These are phyloP conservation scores for Eucalyptus sp. DNA, from an alignment of 345 rosid species.

Conservation along the genomic window DNA sequence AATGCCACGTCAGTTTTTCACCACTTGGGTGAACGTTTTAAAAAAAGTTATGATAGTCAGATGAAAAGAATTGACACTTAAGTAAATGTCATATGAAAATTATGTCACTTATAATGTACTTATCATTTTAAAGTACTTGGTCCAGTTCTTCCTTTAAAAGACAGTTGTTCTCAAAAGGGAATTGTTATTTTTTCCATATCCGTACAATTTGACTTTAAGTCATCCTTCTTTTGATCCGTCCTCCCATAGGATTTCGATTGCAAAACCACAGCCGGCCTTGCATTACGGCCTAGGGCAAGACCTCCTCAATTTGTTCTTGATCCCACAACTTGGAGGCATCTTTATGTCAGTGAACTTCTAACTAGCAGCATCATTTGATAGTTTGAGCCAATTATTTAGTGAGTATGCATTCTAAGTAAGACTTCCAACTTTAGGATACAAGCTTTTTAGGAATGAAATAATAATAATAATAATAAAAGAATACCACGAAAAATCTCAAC, in stretches of 20 bases:
- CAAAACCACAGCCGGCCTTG: neutral
- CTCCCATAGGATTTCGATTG: neutral
- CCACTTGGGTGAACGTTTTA: neutral
- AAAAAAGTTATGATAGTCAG: neutral
- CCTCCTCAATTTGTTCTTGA: neutral
- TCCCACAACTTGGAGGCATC: neutral
- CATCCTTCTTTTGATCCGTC: neutral
- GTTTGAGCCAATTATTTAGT: neutral
- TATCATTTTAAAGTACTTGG: neutral
- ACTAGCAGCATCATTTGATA: neutral
- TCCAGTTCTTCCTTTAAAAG: neutral
- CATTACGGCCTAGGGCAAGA: neutral
- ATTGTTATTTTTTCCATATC: neutral
- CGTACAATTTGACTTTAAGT: neutral
- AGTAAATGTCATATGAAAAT: neutral
- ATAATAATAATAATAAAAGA: neutral
- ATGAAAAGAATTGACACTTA: neutral
- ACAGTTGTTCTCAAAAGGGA: neutral
- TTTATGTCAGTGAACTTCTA: neutral
- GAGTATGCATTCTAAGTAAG: neutral
- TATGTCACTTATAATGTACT: too few relatives aligned
- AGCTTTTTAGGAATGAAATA: neutral
- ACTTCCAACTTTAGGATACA: neutral
- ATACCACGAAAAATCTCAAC: too few relatives aligned
- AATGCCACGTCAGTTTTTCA: too few relatives aligned